Base-by-base conservation (phyloP, 225 moss, liverwort and hornwort genomes). In the Straminergon stramineum region DNA sequence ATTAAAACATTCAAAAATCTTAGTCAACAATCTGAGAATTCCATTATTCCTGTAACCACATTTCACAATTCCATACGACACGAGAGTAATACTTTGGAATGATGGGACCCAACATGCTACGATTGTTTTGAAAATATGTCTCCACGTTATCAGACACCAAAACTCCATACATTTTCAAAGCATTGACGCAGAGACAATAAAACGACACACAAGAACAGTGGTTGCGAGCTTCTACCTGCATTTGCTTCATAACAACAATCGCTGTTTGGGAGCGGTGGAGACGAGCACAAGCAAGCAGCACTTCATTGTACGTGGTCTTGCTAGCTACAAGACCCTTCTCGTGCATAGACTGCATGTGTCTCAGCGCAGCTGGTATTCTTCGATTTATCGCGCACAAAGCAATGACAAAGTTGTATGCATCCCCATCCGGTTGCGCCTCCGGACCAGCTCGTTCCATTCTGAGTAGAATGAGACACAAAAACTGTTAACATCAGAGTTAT, bases 381-480 rank as follows among this genome's bases (percentile, higher is more conserved):
- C 96, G 93, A 76, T 96, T 96, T 61, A 96, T 88, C 43, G 96
- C 95, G 90, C 99, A 99, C 88, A 99, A 92, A 24, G 97, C 99
- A 79, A 99, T 94, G 61, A 99, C 99, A 84, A 99, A 99, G 89
- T 99, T 99, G 88, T 97, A 99, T 8, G 99, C 95, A 87, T 99
- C 99, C 48, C 96, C 96, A 84, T 99, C 99, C 22, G 99, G 99
- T 88, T 96, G 96, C 45, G 96, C 96, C 74, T 96, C 97, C 56
- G 95, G 84, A 10, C 99, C 99, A 90, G 93, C 94, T 87, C 93
- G 88, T 94, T 96, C 94, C 99, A 99, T 99, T 87, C 98, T 98
- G 92, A 48, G 83, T 77, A 84, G 30, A 75, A 64, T 77, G 70
- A 58, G 30, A 28, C 57, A 87, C 62, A 67, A 28, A 85, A 62